Percentiles rank a stretch among this genome's conserved stretches.
phyloP scores from a whole-genome alignment of 2,329 filamentous ascomycete genomes.

The Pseudogymnoascus sp. region DNA sequence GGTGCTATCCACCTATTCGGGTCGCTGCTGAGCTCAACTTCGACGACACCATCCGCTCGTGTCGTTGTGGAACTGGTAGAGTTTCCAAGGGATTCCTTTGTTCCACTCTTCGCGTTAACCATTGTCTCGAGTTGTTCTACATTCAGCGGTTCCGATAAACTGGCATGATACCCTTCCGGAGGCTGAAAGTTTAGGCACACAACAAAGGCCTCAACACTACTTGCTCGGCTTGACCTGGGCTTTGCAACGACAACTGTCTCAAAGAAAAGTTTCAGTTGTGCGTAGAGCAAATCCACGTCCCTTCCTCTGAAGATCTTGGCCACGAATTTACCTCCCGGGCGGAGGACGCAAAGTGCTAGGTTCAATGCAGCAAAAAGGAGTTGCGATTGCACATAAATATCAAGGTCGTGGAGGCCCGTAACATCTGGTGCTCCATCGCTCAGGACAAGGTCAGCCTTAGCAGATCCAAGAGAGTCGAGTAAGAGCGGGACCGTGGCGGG shows the following conservation, averaged over 20 bases:
- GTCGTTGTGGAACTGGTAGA: not conserved
- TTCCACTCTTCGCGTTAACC: conserved; percentile 37
- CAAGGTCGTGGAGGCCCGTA: conserved; percentile 90
- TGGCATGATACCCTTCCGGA: conserved; percentile 67
- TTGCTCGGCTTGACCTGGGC: conserved; percentile 87
- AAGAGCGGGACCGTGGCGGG: conserved; percentile 89
- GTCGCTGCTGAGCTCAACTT: conserved; percentile 31
- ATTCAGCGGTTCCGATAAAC: conserved; percentile 67
- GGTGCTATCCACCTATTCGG: conserved; percentile 79
- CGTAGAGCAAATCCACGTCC: conserved; percentile 92
- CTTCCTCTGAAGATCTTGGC: conserved; percentile 95
- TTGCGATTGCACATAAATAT: conserved; percentile 97
- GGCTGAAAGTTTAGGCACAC: conserved; percentile 87
- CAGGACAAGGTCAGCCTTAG: conserved; percentile 86
- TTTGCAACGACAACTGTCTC: conserved; percentile 83
- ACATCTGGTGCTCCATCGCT: conserved; percentile 96
- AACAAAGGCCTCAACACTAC: conserved; percentile 93
- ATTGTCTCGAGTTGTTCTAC: conserved; percentile 49
- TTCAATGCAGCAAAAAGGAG: conserved; percentile 91
- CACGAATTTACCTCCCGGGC: conserved; percentile 90
- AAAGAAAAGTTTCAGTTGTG: conserved; percentile 89
- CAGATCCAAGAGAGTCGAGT: conserved; percentile 68
- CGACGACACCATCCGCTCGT: conserved; percentile 21
- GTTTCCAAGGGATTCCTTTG: conserved; percentile 35
- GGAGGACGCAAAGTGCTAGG: conserved; percentile 83